Evolutionary conservation across 768 basidiomycete species (phyloP), one percentile per base, ranked within the genome.

Genomic region (Suillus subaureus): DNA sequence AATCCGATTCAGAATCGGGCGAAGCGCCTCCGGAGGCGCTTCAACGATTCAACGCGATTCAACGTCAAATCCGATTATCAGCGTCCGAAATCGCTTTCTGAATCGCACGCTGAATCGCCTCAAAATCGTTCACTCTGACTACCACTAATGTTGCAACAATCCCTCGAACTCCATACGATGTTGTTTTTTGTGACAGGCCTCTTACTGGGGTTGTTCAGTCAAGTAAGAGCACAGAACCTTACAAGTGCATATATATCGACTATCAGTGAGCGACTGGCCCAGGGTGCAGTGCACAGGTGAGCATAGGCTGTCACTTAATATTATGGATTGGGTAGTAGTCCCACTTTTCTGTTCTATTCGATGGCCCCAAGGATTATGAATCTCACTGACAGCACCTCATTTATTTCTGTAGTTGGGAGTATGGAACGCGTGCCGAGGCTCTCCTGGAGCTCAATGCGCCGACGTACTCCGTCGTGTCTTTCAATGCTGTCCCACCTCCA

Each of bases 351-450:
- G 28, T 60, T 60, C 28, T 61, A 33, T 26, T 64, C 39, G 37
- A 35, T 35, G 6, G 12, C 6, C 12, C 21, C 12, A 33, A 55
- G 11, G 54, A 18, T 9, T 8, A 13, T 31, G 8, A 40, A 28
- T 45, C 39, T 23, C 12, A 13, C 28, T 43, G 11, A 21, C 35
- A 9, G 60, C 40, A 33, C 26, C 42, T 49, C 61, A 5, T 55
- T 37, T 33, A 51, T 61, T 12, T 49, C 9, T 31, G 18, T 33
- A 86, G 85, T 61, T 87, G 86, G 86, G 85, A 86, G 64, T 78
- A 83, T 61, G 86, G 86, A 45, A 83, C 80, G 0, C 81, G 80
- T 16, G 79, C 84, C 1, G 74, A 87, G 67, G 83, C 85, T 11
- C 78, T 87, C 52, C 75, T 83, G 62, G 87, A 88, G 67, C 79